Conservation (phyloP, 805 yeast genomes). For the Metschnikowia henanensis region DNA sequence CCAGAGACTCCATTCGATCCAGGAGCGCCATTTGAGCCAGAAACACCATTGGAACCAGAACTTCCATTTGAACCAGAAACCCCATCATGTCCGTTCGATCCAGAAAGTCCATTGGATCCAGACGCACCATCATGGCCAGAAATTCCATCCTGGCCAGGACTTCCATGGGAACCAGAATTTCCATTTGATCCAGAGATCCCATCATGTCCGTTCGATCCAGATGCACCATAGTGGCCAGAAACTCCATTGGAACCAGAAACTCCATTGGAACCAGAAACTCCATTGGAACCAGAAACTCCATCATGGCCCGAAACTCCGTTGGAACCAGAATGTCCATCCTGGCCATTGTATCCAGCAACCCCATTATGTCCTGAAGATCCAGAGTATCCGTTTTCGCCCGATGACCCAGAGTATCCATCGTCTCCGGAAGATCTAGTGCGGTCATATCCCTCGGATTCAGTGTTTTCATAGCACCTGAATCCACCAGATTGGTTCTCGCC, state of each 20-base stretch:
- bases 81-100: background rate
- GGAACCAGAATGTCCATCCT: too few species aligned
- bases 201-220: background rate
- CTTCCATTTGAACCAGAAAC: too few species aligned
- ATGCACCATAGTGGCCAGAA: background rate
- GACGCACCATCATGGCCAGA: background rate
- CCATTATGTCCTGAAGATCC: background rate
- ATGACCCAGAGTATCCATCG: background rate
- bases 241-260: background rate
- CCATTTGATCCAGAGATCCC: background rate
- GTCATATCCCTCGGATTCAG: background rate
- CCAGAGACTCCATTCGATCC: too few species aligned
- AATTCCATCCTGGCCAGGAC: background rate
- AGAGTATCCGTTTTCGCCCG: background rate
- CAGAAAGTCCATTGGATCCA: background rate
- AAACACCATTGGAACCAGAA: background rate
- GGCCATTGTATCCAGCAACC: background rate
- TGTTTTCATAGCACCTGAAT: too few species aligned
- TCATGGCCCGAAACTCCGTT: background rate
- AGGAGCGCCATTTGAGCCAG: background rate
- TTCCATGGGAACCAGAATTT: background rate
- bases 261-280: background rate
- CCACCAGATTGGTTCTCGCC: too few species aligned
- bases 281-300: background rate
- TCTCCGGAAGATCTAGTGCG: background rate